Conservation (phyloP, 2,329 filamentous ascomycete species). For the Pyrenophora teres region DNA sequence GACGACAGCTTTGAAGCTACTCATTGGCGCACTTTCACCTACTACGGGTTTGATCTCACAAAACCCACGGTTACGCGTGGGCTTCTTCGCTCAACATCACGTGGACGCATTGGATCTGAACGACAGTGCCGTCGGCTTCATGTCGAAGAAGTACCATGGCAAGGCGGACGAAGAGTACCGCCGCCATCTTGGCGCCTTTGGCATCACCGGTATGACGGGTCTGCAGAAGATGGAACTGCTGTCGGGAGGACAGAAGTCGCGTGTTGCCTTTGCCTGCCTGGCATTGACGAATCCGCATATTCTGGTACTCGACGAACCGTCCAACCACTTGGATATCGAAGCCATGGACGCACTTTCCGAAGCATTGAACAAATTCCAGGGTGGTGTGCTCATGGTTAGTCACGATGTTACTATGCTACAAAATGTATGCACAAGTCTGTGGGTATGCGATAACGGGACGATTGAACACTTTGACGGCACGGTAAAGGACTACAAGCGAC, state of each 20-base stretch:
- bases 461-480: conserved; percentile 96
- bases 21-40: conserved; percentile 82
- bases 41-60: conserved; percentile 82
- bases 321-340: conserved; percentile 98
- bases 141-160: conserved; percentile 89
- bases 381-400: conserved; percentile 96
- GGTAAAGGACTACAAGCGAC: conserved; percentile 97
- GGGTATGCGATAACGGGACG: conserved; percentile 93
- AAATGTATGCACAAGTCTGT: conserved; percentile 90
- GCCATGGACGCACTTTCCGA: conserved; percentile 94
- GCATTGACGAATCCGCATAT: conserved; percentile 95
- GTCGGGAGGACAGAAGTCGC: conserved; percentile 97
- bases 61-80: conserved; percentile 84
- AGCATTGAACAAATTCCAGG: conserved; percentile 84
- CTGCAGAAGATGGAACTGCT: conserved; percentile 93
- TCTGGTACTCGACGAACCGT: conserved; percentile 95
- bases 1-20: conserved; percentile 96
- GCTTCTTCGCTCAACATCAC: conserved; percentile 98
- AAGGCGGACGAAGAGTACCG: conserved; percentile 96
- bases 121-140: conserved; percentile 89
- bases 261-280: conserved; percentile 96
- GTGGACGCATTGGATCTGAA: conserved; percentile 93
- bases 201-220: conserved; percentile 89
- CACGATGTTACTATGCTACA: conserved; percentile 99
- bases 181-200: conserved; percentile 84